phyloP scores from a whole-genome alignment of 345 rosid species.

The Cardamine occulta region DNA sequence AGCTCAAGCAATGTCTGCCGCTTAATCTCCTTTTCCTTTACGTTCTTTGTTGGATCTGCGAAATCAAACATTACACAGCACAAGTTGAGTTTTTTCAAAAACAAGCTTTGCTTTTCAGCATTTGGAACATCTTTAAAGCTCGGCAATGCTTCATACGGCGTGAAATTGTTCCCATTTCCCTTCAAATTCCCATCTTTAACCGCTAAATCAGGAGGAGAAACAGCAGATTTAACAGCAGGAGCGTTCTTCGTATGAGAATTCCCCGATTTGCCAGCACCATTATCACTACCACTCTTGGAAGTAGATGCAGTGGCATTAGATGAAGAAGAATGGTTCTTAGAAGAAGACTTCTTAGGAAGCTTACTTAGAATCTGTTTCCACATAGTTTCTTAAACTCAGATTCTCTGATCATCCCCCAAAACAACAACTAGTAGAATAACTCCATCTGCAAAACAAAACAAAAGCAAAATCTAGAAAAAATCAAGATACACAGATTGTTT shows the following conservation, averaged over 20 bases:
- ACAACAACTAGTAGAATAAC: conserved; percentile 1
- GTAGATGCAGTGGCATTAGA: conserved; percentile 46
- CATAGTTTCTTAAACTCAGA: conserved; percentile 51
- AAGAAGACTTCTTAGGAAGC: conserved; percentile 82
- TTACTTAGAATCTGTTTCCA: conserved; percentile 77
- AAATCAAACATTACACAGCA: conserved; percentile 74
- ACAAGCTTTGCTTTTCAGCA: conserved; percentile 69
- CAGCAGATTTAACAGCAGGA: conserved; percentile 46
- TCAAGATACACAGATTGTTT: not conserved
- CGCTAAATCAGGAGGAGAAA: conserved; percentile 44
- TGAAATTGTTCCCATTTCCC: conserved; percentile 51
- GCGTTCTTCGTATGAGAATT: conserved; percentile 43
- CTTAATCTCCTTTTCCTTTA: conserved; percentile 86
- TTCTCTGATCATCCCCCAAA: conserved; percentile 29
- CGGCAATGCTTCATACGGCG: conserved; percentile 68
- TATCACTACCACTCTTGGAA: conserved; percentile 50
- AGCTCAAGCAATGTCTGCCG: conserved; percentile 78
- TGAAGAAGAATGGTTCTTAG: conserved; percentile 52
- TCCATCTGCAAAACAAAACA: not conserved
- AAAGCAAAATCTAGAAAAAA: not conserved
- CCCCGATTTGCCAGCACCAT: conserved; percentile 47
- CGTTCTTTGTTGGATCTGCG: conserved; percentile 63
- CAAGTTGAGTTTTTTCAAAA: conserved; percentile 67
- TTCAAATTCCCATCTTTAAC: conserved; percentile 45
- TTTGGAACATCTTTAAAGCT: conserved; percentile 68